Base-by-base conservation (phyloP, 768 basidiomycete species). In the Sporobolomyces phaffii region DNA sequence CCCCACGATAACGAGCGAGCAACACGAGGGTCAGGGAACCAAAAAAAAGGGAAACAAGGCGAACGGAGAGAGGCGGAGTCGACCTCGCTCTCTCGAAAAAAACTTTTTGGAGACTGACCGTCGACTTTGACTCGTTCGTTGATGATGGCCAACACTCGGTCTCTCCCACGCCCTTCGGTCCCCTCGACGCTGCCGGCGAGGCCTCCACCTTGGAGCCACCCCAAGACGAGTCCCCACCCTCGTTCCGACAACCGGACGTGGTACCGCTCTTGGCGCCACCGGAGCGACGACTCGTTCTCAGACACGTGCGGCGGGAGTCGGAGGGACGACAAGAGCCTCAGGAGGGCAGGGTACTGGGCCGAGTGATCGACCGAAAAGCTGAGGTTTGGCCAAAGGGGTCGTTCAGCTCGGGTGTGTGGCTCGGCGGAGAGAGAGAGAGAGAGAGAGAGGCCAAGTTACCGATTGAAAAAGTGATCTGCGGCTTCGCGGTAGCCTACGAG, bases 151-250 rank as follows among this genome's bases (percentile, higher is more conserved):
- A 97, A 87, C 48, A 98, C 87, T 14, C 90, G 84, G 57, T 91
- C 87, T 73, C 96, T 82, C 8, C 91, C 91, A 66, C 92, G 86
- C 24, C 90, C 64, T 36, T 72, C 71, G 0, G 62, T 74, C 18
- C 64, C 69, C 56, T 66, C 67, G 31, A 34, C 67, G 24, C 43
- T 53, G 26, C 66, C 63, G 0, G 53, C 47, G 2, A 68, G 40
- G 7, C 87, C 81, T 20, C 91, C 92, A 76, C 97, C 93, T 28
- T 91, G 96, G 62, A 98, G 79, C 96, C 96, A 99, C 34, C 94
- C 93, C 3, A 98, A 83, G 11, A 99, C 81, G 33, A 99, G 84
- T 48, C 88, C 84, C 76, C 96, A 94, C 10, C 92, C 90, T 41
- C 92, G 92, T 31, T 90, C 84, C 60, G 89, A 90, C 85, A 98